Percentiles rank a stretch among this genome's conserved stretches.
Conservation (phyloP, 805 yeast genomes). For the Nakazawaea pomicola region DNA sequence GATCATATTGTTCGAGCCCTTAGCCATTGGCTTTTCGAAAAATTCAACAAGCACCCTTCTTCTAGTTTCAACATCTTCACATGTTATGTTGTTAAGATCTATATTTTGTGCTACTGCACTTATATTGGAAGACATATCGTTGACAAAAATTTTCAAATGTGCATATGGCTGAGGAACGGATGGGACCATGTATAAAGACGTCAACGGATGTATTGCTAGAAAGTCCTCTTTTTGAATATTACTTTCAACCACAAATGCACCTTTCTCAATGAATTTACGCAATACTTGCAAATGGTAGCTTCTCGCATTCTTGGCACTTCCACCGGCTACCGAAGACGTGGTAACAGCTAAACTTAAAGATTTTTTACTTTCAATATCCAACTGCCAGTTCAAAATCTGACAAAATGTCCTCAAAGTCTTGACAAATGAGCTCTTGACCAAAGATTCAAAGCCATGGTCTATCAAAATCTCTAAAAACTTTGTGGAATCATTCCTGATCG, state of each 20-base stretch:
- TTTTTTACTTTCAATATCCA: slow-evolving; percentile 25
- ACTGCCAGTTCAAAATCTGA: slow-evolving; percentile 72
- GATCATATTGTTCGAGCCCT: slow-evolving; percentile 44
- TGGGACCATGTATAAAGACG: slow-evolving; percentile 50
- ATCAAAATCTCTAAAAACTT: slow-evolving; percentile 58
- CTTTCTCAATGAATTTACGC: slow-evolving; percentile 20
- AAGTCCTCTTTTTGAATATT: slow-evolving; percentile 14
- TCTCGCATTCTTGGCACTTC: slow-evolving; percentile 29
- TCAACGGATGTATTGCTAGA: slow-evolving; percentile 38
- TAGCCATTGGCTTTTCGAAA: slow-evolving; percentile 41
- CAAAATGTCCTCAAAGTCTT: slow-evolving; percentile 65
- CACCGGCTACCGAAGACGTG: slow-evolving; percentile 18
- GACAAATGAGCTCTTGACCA: slow-evolving; percentile 61
- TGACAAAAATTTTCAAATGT: slow-evolving; percentile 53
- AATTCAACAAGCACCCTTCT: slow-evolving; percentile 47
- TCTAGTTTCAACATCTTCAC: slow-evolving; percentile 61
- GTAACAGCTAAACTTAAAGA: slow-evolving; percentile 23
- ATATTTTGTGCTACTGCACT: slow-evolving; percentile 1
- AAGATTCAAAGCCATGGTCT: slow-evolving; percentile 45
- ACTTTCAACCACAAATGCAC: slow-evolving; percentile 16
- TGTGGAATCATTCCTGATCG: slow-evolving; percentile 71
- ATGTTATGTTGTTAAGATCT: slow-evolving; percentile 40
- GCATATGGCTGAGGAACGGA: slow-evolving; percentile 58
- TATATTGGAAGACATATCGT: slow-evolving; percentile 21
- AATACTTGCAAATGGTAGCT: slow-evolving; percentile 37